Conservation (phyloP, 2,329 filamentous ascomycete genomes). For the Diatrype stigma region DNA sequence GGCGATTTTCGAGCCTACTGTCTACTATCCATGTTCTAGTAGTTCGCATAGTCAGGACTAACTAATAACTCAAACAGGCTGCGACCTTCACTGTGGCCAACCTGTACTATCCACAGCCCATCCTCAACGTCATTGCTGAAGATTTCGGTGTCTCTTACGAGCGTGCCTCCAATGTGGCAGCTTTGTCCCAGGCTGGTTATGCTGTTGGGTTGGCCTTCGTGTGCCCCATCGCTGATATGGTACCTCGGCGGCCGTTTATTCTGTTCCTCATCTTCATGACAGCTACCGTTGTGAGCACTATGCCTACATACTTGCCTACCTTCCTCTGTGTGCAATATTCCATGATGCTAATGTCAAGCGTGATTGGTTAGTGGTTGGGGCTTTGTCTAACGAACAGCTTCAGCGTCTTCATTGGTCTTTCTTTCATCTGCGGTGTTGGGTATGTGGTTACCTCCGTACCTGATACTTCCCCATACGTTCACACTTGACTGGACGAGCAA, state of each 20-base stretch:
- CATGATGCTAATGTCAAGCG: background rate
- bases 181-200: slow-evolving; percentile 66
- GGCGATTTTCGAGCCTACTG: too few relatives aligned
- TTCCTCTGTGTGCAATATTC: background rate
- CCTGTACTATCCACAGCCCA: slow-evolving; percentile 66
- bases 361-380: slow-evolving; percentile 46
- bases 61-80: slow-evolving; percentile 23
- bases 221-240: slow-evolving; percentile 60
- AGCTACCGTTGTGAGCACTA: slow-evolving; percentile 50
- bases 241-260: slow-evolving; percentile 59
- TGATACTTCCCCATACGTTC: too few relatives aligned
- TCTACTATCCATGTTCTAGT: too few relatives aligned
- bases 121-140: slow-evolving; percentile 59
- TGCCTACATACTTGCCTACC: too few relatives aligned
- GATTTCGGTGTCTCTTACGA: slow-evolving; percentile 62
- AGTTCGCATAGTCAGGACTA: too few relatives aligned
- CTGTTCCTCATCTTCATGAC: slow-evolving; percentile 58
- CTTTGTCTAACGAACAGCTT: slow-evolving; percentile 59
- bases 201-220: slow-evolving; percentile 61
- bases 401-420: slow-evolving; percentile 55
- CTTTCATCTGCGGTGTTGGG: slow-evolving; percentile 53
- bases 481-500: background rate
- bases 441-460: slow-evolving; percentile 37
- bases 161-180: slow-evolving; percentile 54
- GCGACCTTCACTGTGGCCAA: slow-evolving; percentile 63